A percentile compares a stretch with the other conserved stretches of the same genome.
Conservation (phyloP, 1,284 basidiomycete species). For the Pseudozyma sp. region DNA sequence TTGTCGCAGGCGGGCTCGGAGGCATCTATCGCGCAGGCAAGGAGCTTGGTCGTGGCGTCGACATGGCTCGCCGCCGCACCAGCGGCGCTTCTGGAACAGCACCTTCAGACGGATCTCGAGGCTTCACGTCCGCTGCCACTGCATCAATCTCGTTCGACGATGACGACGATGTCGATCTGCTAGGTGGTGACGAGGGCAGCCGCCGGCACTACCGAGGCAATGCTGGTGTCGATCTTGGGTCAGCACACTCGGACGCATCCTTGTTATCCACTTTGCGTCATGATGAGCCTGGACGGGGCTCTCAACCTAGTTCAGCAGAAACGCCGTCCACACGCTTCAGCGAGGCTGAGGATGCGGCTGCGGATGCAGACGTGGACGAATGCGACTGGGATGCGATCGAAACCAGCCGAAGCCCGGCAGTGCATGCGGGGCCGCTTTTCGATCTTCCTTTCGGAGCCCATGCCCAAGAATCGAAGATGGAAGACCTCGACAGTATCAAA, state of each 20-base stretch:
- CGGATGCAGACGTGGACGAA: conserved; percentile 16
- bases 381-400: conserved; percentile 46
- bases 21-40: conserved; percentile 47
- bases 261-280: conserved; percentile 25
- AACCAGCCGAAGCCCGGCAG: conserved; percentile 25
- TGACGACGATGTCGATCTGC: conserved; percentile 36
- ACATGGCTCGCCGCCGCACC: conserved; percentile 38
- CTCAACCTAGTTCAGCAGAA: conserved; percentile 43
- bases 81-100: conserved; percentile 19
- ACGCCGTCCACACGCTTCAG: conserved; percentile 43
- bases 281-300: conserved; percentile 24
- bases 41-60: conserved; percentile 48
- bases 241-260: conserved; percentile 22
- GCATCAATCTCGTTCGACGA: conserved; percentile 43
- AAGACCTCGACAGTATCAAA: background rate
- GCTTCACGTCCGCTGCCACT: background rate
- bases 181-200: conserved; percentile 26
- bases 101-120: background rate
- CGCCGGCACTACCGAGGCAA: conserved; percentile 4
- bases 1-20: conserved; percentile 45
- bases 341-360: conserved; percentile 20
- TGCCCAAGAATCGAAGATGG: background rate
- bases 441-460: background rate
- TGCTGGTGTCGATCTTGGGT: conserved; percentile 13
- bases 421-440: conserved; percentile 10